Percentiles rank a stretch among this genome's conserved stretches.
phyloP scores from a whole-genome alignment of 768 basidiomycete species.

The Pseudohyphozyma bogoriensis region DNA sequence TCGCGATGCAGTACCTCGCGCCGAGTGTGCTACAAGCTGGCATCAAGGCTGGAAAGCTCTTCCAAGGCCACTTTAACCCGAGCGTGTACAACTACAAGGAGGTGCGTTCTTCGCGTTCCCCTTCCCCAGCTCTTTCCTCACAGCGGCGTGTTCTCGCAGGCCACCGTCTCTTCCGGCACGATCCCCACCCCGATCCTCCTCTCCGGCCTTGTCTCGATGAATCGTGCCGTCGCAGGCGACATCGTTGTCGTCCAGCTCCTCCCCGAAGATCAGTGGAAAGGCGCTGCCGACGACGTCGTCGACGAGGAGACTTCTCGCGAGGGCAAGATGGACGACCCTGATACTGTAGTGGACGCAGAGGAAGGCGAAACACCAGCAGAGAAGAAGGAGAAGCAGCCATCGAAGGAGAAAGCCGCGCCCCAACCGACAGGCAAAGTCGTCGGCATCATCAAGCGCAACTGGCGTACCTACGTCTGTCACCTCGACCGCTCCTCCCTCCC shows the following conservation, averaged over 20 bases:
- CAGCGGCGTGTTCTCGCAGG: constrained; percentile 44
- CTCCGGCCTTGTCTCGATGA: constrained; percentile 85
- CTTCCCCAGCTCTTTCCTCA: neutral
- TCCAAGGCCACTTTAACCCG: constrained; percentile 91
- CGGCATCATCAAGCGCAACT: constrained; percentile 87
- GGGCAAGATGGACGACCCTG: constrained; percentile 76
- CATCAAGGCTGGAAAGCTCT: constrained; percentile 67
- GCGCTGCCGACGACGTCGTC: constrained; percentile 80
- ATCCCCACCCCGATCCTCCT: constrained; percentile 72
- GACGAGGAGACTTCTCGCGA: constrained; percentile 90
- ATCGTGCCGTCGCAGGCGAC: constrained; percentile 87
- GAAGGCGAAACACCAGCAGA: too few relatives aligned
- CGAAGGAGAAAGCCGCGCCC: constrained; percentile 40
- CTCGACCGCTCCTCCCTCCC: constrained; percentile 81
- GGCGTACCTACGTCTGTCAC: constrained; percentile 93
- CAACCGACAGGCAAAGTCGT: constrained; percentile 88
- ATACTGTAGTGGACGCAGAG: too few relatives aligned
- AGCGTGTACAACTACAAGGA: constrained; percentile 94
- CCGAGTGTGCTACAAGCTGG: constrained; percentile 63
- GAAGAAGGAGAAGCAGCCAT: too few relatives aligned
- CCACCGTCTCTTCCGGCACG: constrained; percentile 63
- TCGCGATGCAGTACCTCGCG: constrained; percentile 60
- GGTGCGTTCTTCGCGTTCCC: constrained; percentile 40
- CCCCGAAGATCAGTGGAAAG: constrained; percentile 79
- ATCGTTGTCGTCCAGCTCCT: constrained; percentile 84